Evolutionary conservation across 23 red algal genomes (phyloP).

Genomic region (Rhodosorus marinus): DNA sequence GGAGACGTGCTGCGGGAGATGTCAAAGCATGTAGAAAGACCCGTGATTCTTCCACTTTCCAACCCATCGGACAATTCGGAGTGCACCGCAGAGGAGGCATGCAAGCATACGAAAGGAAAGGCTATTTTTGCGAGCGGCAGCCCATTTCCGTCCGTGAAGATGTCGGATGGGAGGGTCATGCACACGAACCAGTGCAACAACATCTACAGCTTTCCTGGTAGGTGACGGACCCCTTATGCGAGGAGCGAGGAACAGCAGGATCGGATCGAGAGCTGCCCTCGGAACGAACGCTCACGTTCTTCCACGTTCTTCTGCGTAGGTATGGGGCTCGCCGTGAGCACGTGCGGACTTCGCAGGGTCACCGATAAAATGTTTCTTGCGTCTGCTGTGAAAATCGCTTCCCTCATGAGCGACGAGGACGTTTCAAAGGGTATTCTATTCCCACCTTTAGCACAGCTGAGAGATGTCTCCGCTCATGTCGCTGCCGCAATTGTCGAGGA

Average conservation of each 20-base stretch:
- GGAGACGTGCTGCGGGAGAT: conserved; percentile 58
- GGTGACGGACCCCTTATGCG: conserved; percentile 47
- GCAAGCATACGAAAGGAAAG: conserved; percentile 26
- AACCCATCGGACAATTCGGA: conserved; percentile 65
- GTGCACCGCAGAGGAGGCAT: conserved; percentile 78
- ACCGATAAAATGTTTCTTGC: conserved; percentile 93
- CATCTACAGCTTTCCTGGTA: conserved; percentile 75
- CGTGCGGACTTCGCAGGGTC: too few species aligned
- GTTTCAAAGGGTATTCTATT: conserved; percentile 45
- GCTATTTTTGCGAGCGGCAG: conserved; percentile 84
- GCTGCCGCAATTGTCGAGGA: conserved; percentile 54
- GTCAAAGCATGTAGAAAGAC: conserved; percentile 24
- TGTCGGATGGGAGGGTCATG: conserved; percentile 5
- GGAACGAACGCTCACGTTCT: too few species aligned
- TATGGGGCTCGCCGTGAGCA: too few species aligned
- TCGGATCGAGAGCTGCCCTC: too few species aligned
- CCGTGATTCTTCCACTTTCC: conserved; percentile 82
- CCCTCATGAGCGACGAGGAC: conserved; percentile 18
- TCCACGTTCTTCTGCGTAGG: too few species aligned
- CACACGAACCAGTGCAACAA: conserved; percentile 86
- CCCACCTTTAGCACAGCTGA: conserved; percentile 30
- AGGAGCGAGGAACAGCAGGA: conserved; percentile 9
- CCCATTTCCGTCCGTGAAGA: conserved; percentile 49
- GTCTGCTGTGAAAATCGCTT: conserved; percentile 38
- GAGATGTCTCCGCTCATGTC: conserved; percentile 48